Evolutionary conservation across 768 basidiomycete species (phyloP), one percentile per base, ranked within the genome.

Genomic region (Tricholoma saponaceum): DNA sequence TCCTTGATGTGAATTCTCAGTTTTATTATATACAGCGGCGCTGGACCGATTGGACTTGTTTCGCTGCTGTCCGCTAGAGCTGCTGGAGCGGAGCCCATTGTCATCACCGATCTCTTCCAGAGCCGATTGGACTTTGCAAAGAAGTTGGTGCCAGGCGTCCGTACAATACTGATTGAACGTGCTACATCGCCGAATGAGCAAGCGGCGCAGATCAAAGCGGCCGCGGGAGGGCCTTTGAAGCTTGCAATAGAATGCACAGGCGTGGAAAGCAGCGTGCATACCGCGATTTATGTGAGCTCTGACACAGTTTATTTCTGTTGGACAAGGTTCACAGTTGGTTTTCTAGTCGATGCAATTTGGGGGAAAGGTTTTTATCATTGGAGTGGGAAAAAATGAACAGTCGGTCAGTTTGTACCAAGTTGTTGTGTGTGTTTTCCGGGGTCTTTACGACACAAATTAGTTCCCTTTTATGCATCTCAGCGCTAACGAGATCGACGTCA

Each of bases 401-500:
- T 54, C 72, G 66, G 84, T 85, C 60, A 66, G 76, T 64, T 47
- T 44, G 49, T 20, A 7, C 22, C 0, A 22, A 20, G 14, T 14
- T 55, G 39, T 12, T 39, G 32, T 28, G 23, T 39, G 37, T 14
- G 18, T 49, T 35, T 53, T 61, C 39, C 52, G 52, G 28, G 26
- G 37, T 18, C 33, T 46, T 26, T 41, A 35, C 16, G 35, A 52
- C 51, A 8, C 16, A 30, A n/a, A 50, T 43, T 35, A 82, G 82
- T 86, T 87, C 73, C 86, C 86, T 16, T 87, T 87, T 70, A 87
- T 87, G 86, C 82, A 86, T 62, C 75, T 87, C 37, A 84, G 83
- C 60, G 84, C 83, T 28, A 86, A 86, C 57, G 86, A 87, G 67
- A 84, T 87, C 51, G 86, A 87, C 60, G 76, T 87, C 55, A 77